phyloP scores from a whole-genome alignment of 352 stramenopile genomes.

The Phytophthora aleatoria region DNA sequence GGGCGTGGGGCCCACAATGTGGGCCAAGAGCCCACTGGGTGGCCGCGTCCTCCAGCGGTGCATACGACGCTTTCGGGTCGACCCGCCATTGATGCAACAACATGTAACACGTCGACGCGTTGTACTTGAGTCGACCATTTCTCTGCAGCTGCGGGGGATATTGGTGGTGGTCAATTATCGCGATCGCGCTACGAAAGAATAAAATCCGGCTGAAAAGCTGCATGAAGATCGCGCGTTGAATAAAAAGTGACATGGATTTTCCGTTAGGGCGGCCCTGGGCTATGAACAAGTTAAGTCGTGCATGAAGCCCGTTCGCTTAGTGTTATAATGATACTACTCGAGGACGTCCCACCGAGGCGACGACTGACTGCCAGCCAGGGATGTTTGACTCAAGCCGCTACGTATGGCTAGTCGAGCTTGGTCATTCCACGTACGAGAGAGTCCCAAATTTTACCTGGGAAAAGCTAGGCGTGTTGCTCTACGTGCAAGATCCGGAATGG shows the following conservation, averaged over 20 bases:
- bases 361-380: slow-evolving; percentile 13
- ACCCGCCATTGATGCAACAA: slow-evolving; percentile 8
- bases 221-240: slow-evolving; percentile 10
- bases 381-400: slow-evolving; percentile 10
- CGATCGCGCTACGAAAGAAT: slow-evolving; percentile 18
- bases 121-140: slow-evolving; percentile 32
- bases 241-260: slow-evolving; percentile 23
- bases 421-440: slow-evolving; percentile 2
- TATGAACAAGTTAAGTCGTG: slow-evolving; percentile 4
- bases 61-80: slow-evolving; percentile 1
- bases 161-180: slow-evolving; percentile 1
- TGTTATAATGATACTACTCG: background rate
- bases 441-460: slow-evolving; percentile 14
- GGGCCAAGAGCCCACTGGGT: background rate
- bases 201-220: slow-evolving; percentile 25
- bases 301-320: slow-evolving; percentile 1
- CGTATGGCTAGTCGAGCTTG: slow-evolving; percentile 22
- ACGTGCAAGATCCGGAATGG: slow-evolving; percentile 11
- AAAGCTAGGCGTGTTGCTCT: slow-evolving; percentile 16
- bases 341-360: slow-evolving; percentile 2
- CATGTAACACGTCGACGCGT: slow-evolving; percentile 14
- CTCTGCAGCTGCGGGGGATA: slow-evolving; percentile 9
- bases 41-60: background rate
- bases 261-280: background rate
- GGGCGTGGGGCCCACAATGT: background rate